phyloP scores from a whole-genome alignment of 176 grass and related monocot species.

The Ampelocalamus luodianensis region DNA sequence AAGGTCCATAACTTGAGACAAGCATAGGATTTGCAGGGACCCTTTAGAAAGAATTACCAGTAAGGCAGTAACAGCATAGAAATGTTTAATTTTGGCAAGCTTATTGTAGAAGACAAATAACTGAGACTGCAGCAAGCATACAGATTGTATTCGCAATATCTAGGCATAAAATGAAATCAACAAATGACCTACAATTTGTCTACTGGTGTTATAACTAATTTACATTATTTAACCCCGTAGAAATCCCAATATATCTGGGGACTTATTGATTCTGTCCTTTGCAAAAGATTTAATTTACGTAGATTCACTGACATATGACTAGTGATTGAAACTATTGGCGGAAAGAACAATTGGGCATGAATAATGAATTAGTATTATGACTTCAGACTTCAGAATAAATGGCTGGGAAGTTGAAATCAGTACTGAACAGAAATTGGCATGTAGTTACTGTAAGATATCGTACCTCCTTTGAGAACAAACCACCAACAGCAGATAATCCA shows the following conservation, averaged over 20 bases:
- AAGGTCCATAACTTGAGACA: slow-evolving; percentile 34
- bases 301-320: slow-evolving; percentile 4
- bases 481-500: slow-evolving; percentile 98
- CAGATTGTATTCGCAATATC: neutral
- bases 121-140: neutral
- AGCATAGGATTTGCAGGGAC: slow-evolving; percentile 26
- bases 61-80: neutral
- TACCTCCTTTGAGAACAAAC: slow-evolving; percentile 95
- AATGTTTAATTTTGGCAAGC: neutral
- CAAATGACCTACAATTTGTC: slow-evolving; percentile 18
- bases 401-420: neutral
- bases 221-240: slow-evolving; percentile 15
- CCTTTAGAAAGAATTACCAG: slow-evolving; percentile 19
- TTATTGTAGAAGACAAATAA: slow-evolving; percentile 15
- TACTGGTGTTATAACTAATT: slow-evolving; percentile 13
- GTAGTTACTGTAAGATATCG: slow-evolving; percentile 26
- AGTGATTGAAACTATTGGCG: slow-evolving; percentile 5
- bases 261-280: neutral
- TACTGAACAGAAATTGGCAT: slow-evolving; percentile 17
- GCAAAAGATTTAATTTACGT: slow-evolving; percentile 12
- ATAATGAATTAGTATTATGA: slow-evolving; percentile 32
- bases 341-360: slow-evolving; percentile 15
- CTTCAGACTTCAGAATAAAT: slow-evolving; percentile 20
- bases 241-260: neutral
- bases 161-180: neutral